Evolutionary conservation across 1,139 yeast genomes (phyloP), one percentile per base, ranked within the genome.

Genomic region (Lodderomyces theae): DNA sequence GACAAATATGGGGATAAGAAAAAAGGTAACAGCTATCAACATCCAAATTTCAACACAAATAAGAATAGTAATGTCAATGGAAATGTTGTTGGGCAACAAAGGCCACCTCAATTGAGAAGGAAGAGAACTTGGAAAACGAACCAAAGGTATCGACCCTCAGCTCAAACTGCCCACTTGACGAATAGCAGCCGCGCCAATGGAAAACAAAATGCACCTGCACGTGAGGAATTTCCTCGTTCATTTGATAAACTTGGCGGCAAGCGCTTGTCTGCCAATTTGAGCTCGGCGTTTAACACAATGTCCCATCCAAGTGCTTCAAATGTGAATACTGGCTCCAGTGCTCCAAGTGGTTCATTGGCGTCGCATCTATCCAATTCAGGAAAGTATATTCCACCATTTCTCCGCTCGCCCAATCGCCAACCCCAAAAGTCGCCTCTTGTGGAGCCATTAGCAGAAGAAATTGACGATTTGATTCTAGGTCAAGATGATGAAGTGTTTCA

Each of bases 1-100:
- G 87, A 79, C 51, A 83, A 82, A 50, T 80, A 80, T 47, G 79
- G 80, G 30, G 80, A 70, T 46, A 58, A 64, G 49, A 52, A 59
- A 44, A 56, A 25, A 34, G 15, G 31, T n/a, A 28, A 15, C 18
- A 13, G 42, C 17, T 45, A 38, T 31, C 48, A 92, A 65, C 76
- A 74, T 48, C 71, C 82, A 0, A 52, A 28, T 28, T 28, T 6
- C 12, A 21, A 35, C 16, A 12, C n/a, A 10, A 26, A 18, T 11
- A 72, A 89, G 50, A 80, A 74, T 54, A 86, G 87, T 33, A 82
- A 79, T 57, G 74, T 86, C 12, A 63, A 77, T 35, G 39, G 36
- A 22, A 40, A 43, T 31, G 46, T 35, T 13, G 41, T 18, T 22
- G 15, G 46, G 12, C 42, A 47, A 24, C 41, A 51, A 37, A 42